Percentiles rank a stretch among this genome's conserved stretches.
Evolutionary conservation across 2,329 filamentous ascomycete genomes (phyloP).

Genomic region (Penicillium sp.): DNA sequence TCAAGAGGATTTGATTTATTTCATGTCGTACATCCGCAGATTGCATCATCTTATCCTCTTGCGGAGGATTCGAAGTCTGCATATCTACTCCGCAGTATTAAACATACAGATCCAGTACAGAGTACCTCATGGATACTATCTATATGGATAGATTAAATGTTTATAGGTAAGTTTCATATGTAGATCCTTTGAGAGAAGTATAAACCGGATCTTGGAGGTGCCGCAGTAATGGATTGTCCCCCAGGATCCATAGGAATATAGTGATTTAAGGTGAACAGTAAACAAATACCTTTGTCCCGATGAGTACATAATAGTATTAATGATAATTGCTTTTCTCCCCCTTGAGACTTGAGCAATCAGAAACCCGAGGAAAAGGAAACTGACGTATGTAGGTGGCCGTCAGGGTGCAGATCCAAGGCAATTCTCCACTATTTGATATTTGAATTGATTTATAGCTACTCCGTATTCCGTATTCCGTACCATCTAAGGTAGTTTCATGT

Average conservation of each 20-base stretch:
- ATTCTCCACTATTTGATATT: neutral
- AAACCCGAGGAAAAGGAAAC: constrained; percentile 7
- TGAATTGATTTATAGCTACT: neutral
- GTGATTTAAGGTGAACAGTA: neutral
- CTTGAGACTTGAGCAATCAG: constrained; percentile 9
- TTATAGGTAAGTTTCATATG: neutral
- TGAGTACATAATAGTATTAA: neutral
- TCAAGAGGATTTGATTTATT: neutral
- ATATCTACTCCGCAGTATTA: too few relatives aligned
- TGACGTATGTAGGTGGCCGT: constrained; percentile 8
- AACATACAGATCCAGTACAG: neutral
- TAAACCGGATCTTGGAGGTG: neutral
- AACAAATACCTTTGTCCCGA: neutral
- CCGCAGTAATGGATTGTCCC: constrained; percentile 3
- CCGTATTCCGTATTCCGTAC: too few relatives aligned
- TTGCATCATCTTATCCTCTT: neutral
- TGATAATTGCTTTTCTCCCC: neutral
- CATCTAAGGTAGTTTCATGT: neutral
- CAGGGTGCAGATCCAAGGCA: constrained; percentile 3
- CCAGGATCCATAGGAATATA: constrained; percentile 19
- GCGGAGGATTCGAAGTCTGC: neutral
- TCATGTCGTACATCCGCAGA: constrained; percentile 2
- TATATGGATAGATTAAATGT: neutral
- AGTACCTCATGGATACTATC: neutral
- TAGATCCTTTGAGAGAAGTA: neutral